Evolutionary conservation across 257 asterid species (phyloP), one percentile per base, ranked within the genome.

Genomic region (Ballota nigra): DNA sequence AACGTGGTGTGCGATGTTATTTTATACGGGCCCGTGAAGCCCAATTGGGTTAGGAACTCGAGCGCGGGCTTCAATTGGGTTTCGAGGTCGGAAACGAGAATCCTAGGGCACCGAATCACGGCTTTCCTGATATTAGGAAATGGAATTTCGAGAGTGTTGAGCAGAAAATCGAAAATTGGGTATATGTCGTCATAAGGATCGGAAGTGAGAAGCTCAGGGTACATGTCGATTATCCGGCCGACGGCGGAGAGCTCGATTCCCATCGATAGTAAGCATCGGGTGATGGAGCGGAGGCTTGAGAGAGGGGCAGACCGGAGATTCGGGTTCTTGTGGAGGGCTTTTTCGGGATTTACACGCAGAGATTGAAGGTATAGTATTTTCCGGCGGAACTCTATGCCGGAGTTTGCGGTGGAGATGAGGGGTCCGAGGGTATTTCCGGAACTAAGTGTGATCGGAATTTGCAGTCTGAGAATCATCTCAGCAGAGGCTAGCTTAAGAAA

Each of bases 191-290:
- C 1, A 58, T 85, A 77, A 0, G 97, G 93, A 68, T 90, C 95
- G 51, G 89, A 72, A 20, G 98, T 88, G 70, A 90, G 86, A 62
- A 92, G 90, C 66, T 79, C 70, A 0, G 98, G 98, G 81, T 76
- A 75, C 97, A 90, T 92, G 80, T 92, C 98, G 53, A 92, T 86
- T 34, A 90, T 86, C 13, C 96, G 88, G 49, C 96, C 90, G 67
- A 79, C 63, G 63, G 92, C 82, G 22, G 96, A 61, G 64, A 49
- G 77, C 11, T 87, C 88, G 60, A 92, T 75, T 51, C 95, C 97
- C 89, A 86, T 90, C 1, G 93, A 92, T 5, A 83, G 80, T 28
- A 92, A 88, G 76, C 90, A 92, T 63, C 68, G 63, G 19, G 88
- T 75, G 61, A 87, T 62, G 68, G 97, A 84, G 69, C 80, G 83